Base-by-base conservation (phyloP, 164 flowering plant genomes). In the Macadamia tetraphylla region DNA sequence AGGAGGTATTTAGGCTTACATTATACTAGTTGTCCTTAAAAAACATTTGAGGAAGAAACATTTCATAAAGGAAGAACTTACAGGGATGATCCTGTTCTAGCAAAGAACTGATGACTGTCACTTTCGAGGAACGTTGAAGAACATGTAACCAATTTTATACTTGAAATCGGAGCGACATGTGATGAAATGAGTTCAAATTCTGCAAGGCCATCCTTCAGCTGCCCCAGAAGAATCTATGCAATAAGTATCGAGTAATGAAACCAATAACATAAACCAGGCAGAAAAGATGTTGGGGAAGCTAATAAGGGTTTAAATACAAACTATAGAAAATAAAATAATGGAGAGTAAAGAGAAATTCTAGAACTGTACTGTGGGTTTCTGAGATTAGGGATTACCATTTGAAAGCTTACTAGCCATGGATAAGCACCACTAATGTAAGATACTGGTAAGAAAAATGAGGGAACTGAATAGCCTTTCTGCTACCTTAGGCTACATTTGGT, bases 121-220 rank as follows among this genome's bases (percentile, higher is more conserved):
- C 52, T 63, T 6, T 64, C 44, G 2, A 56, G 56, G 49, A 82
- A 67, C 9, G 72, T 14, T 3, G 61, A 43, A 2, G 72, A 63
- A 63, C 31, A 9, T 31, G 49, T 35, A 11, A 31, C 75, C 8
- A 60, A 55, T 11, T 23, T 70, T 1, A 74, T 14, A 67, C 68
- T 52, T 6, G 79, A 77, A 71, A 87, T 69, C 14, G 92, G 75
- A 56, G 83, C 62, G 58, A 80, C 73, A 0, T 85, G 82, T 2
- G 85, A 60, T 53, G 85, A 73, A 1, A 77, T 78, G 60, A 93
- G 78, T 82, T 89, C 92, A 76, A 93, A 89, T 56, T 62, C 53
- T 0, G 95, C 97, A 29, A 66, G 67, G 66, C 98, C 97, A 42
- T 60, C 66, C 72, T 69, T 79, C 65, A 93, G 75, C 73, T 84